Evolutionary conservation across 2,329 filamentous ascomycete species (phyloP), one percentile per base, ranked within the genome.

Genomic region (Fusarium armeniacum): DNA sequence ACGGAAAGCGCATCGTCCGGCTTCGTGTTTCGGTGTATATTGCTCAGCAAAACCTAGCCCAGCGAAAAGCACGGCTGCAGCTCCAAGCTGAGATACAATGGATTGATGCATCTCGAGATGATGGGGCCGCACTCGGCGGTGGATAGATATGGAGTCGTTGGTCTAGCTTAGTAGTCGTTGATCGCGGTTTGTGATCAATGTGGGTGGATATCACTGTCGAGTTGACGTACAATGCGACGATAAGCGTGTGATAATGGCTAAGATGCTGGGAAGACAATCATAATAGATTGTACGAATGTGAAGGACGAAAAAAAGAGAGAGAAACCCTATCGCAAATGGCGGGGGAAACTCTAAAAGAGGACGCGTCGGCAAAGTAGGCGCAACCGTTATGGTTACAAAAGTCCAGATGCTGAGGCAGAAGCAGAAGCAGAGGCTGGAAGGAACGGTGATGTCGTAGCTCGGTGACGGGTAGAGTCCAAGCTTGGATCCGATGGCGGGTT

Each of bases 1-100:
- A 51, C 95, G 89, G 67, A 98, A 93, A 1, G 95, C 93, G 80
- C 95, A 98, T 70, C 95, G 88, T 41, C 95, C 95, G 51, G 90
- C 84, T 80, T 98, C 94, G 74, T 98, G 95, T 70, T 89, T 92
- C 2, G 85, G 83, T 0, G 87, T 89, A 60, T 73, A 76, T 22
- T 73, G 68, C 40, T 80, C 73, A 50, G 76, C 76, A 20, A 58
- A 58, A 30, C 58, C 73, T 40, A 75, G 55, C n/a, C 68, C 65
- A 12, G 73, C 67, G 40, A 80, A 58, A 53, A 81, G 61, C 55
- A 78, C 62, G 22, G 73, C 72, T 18, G 73, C 73, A 54, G 77
- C 75, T 67, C 75, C 81, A 50, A 79, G 66, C 62, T 76, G 74
- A 55, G 74, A 65, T 35, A 75, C 64, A 67, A 73, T 70, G 66